Evolutionary conservation across 1,139 yeast species (phyloP).

Genomic region (Hansenula sp.): DNA sequence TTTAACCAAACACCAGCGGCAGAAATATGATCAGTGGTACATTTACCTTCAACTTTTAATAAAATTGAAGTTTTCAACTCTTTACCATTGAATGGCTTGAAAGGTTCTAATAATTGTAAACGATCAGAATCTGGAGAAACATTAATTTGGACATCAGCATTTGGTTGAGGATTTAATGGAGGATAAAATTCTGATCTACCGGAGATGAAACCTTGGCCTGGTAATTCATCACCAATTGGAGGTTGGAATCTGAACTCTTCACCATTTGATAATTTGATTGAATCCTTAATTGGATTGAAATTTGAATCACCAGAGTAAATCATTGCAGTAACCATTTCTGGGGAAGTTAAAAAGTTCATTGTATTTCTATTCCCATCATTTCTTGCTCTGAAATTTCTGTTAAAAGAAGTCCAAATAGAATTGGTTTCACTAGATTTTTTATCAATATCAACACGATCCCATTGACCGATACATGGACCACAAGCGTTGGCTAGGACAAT

Average conservation of each 20-base stretch:
- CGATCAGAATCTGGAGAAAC: conserved; percentile 80
- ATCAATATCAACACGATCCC: conserved; percentile 78
- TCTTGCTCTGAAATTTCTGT: conserved; percentile 95
- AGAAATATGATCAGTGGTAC: conserved; percentile 97
- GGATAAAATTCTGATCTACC: conserved; percentile 89
- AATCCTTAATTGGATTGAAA: conserved; percentile 84
- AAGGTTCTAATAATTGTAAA: conserved; percentile 85
- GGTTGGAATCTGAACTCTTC: conserved; percentile 71
- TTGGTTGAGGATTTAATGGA: conserved; percentile 68
- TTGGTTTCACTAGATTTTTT: conserved; percentile 65
- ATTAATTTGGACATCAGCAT: conserved; percentile 62
- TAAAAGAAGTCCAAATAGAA: conserved; percentile 92
- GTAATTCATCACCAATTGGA: conserved; percentile 78
- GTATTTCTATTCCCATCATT: conserved; percentile 97
- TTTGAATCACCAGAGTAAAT: conserved; percentile 87
- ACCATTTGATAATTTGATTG: conserved; percentile 64
- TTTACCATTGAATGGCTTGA: conserved; percentile 78
- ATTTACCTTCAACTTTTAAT: conserved; percentile 92
- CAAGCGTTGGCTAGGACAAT: conserved; percentile 94
- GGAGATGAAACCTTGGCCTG: conserved; percentile 69
- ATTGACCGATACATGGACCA: conserved; percentile 99
- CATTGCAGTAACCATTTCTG: conserved; percentile 96
- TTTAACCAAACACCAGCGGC: conserved; percentile 99
- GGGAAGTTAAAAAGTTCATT: conserved; percentile 94
- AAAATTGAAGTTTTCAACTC: conserved; percentile 75